These are phyloP conservation scores for Rhodomyrtus tomentosa DNA, from an alignment of 345 rosid species.

Conservation along the genomic window DNA sequence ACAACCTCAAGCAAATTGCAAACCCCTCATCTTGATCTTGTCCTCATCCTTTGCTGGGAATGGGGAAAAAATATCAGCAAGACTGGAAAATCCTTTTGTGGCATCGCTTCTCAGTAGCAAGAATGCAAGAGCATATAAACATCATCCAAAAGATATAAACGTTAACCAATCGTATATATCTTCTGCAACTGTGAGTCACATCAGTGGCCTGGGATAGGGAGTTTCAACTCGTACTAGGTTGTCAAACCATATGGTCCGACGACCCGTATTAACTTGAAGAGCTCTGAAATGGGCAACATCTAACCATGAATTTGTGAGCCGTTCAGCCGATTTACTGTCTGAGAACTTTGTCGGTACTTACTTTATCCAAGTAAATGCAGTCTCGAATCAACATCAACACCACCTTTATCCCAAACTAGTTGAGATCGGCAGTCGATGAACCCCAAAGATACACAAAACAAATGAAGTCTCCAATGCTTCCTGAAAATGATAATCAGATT, in stretches of 20 bases:
- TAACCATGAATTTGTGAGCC: background rate
- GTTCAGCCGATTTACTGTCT: background rate
- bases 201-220: background rate
- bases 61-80: background rate
- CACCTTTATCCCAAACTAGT: too few species aligned
- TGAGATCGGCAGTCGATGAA: too few species aligned
- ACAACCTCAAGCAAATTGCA: background rate
- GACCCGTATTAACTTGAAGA: background rate
- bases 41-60: background rate
- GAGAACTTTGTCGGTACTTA: background rate
- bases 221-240: background rate
- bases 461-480: background rate
- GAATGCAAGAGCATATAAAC: background rate
- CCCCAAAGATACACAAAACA: too few species aligned
- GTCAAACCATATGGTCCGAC: background rate
- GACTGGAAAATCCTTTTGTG: background rate
- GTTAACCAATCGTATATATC: background rate
- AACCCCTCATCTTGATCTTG: background rate
- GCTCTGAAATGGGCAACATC: background rate
- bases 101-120: background rate
- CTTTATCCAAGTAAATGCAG: background rate
- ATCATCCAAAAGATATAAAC: too few species aligned
- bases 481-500: background rate
- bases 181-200: background rate
- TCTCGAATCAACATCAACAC: too few species aligned